Percentiles rank a stretch among this genome's conserved stretches.
phyloP scores from a whole-genome alignment of 768 basidiomycete genomes.

The Leccinum boreale region DNA sequence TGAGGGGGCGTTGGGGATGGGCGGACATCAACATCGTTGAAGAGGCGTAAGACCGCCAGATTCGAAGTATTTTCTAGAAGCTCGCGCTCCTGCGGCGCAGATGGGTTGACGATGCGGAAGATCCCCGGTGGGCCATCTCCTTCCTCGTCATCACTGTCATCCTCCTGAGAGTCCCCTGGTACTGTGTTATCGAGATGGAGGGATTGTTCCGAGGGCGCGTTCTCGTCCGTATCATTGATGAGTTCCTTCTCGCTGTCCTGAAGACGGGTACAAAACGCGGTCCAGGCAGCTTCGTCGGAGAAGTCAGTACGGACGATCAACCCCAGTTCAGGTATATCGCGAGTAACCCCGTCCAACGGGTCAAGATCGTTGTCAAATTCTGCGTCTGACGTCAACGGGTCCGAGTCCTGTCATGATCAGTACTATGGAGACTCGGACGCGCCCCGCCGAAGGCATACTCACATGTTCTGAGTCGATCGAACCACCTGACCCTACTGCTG shows the following conservation, averaged over 20 bases:
- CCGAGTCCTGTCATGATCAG: constrained; percentile 15
- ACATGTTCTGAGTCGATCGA: constrained; percentile 2
- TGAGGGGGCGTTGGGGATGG: constrained; percentile 45
- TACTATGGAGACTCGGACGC: background rate
- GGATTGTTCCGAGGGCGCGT: constrained; percentile 14
- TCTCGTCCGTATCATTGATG: constrained; percentile 28
- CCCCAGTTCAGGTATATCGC: constrained; percentile 50
- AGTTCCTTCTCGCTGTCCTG: constrained; percentile 59
- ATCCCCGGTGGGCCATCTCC: constrained; percentile 42
- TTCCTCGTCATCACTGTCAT: constrained; percentile 22
- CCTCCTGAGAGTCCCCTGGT: constrained; percentile 6
- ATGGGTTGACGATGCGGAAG: constrained; percentile 50
- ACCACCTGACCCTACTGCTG: constrained; percentile 19
- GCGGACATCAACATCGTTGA: constrained; percentile 71
- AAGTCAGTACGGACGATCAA: constrained; percentile 74
- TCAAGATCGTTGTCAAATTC: constrained; percentile 45
- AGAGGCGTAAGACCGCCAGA: constrained; percentile 58
- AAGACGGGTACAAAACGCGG: constrained; percentile 47
- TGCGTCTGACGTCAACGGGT: constrained; percentile 13
- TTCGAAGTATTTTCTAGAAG: constrained; percentile 56
- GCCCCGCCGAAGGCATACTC: background rate
- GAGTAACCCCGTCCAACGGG: constrained; percentile 46
- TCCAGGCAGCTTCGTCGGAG: constrained; percentile 65
- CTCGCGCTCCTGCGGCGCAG: constrained; percentile 38
- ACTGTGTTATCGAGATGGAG: constrained; percentile 19